Base-by-base conservation (phyloP, 1,284 basidiomycete genomes). In the Sanghuangporus weigelae region DNA sequence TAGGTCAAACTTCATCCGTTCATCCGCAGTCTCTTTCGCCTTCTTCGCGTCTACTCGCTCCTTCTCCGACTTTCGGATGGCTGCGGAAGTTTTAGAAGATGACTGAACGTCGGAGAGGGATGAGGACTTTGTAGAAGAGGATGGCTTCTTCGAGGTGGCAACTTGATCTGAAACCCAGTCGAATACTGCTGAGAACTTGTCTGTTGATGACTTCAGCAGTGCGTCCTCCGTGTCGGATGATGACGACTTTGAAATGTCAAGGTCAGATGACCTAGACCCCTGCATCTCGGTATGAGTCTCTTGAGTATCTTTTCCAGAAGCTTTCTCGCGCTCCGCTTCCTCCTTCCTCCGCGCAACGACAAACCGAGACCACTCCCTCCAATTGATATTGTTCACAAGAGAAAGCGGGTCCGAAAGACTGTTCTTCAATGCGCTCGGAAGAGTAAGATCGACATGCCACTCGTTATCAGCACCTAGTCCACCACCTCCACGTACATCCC, bases 401-500 rank as follows among this genome's bases (percentile, higher is more conserved):
- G 59, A 57, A 10, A 65, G 39, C 3, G 59, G 63, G 19, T 62
- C 55, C 39, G 66, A 59, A 6, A 65, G 39, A 12, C 53, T 46
- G 58, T 35, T 62, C 62, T 68, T 63, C 44, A 68, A 68, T 58
- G 66, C 67, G n/a, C 68, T 66, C 3, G 80, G 79, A 3, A 71
- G 65, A n/a, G 69, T 79, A 14, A 88, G 67, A 67, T 89, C 86
- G 0, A 87, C 78, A 48, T 81, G 82, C 61, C 87, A 78, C 59
- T 88, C 87, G 67, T 87, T 46, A 56, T 59, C 59, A 16, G 39
- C 11, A 46, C 57, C 59, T 16, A 64, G 26, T 8, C 71, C 87
- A 19, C 84, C 72, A 2, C 89, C 89, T 0, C 97, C 97, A 63
- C 97, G 79, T 70, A 98, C 82, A 71, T 97, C 93, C 97, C 97